Base-by-base conservation (phyloP, 805 yeast genomes). In the Ogataea nitratoaversa region DNA sequence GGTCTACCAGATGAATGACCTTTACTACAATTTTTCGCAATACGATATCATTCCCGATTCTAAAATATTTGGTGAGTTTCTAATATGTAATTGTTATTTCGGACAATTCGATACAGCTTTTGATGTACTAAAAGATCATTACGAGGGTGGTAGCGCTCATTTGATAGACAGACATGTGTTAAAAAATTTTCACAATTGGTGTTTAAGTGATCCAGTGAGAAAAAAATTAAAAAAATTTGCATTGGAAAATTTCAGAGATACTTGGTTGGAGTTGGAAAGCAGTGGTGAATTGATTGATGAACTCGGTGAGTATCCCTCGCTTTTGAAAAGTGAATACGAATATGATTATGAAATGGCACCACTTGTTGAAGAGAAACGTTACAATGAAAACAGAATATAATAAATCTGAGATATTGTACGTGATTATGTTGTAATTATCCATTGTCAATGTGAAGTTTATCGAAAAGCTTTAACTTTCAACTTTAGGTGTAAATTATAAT, bases 41-140 rank as follows among this genome's bases (percentile, higher is more conserved):
- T 77, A 68, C 49, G 74, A 72, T 0, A 59, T 84, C 5, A 47
- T 67, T 11, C 85, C 86, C 0, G 70, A 74, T 43, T 60, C 70
- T 27, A 68, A 68, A 8, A 69, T 80, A 25, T 73, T 71, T 53
- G 71, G 69, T 30, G 87, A 82, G 55, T 80, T 75, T 50, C 58
- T 85, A 25, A 74, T 82, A 41, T 85, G 88, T 0, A 80, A 83
- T 55, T 82, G 84, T 44, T 81, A 80, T 49, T 78, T 79, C 53
- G 88, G 83, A 8, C 63, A 71, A 34, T 72, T 70, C 29, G 71
- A 70, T 8, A 70, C 74, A 3, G 93, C 93, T 0, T 60, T 79
- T 6, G 63, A 65, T 14, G 57, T 78, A 20, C 68, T 77, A 3
- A 64, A 67, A 17, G 66, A 65, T 22, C 71, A 79, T 57, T 68